Base-by-base conservation (phyloP, 2,329 filamentous ascomycete species). In the Xylaria sp. region DNA sequence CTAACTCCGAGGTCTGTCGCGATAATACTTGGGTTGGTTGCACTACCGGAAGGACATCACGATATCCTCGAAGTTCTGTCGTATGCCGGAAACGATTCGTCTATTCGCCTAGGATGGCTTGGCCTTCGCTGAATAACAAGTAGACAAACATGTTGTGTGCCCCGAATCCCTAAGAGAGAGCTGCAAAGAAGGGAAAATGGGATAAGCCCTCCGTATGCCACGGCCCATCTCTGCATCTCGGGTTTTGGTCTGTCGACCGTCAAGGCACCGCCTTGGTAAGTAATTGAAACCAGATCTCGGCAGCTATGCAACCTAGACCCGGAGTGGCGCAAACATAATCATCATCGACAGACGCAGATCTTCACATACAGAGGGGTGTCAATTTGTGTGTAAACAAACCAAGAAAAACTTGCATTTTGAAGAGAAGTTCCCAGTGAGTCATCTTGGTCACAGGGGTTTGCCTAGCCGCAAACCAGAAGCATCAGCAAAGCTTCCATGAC, bases 1-100 rank as follows among this genome's bases (percentile, higher is more conserved):
- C 61, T 61, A 69, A 58, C 63, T 64, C 62, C 59, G 66, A 69
- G 12, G 25, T 61, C 28, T 66, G 59, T 69, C 59, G 58, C 69
- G 66, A 69, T 66, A 71, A 71, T 63, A 48, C 58, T 12, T 48
- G 63, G 63, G 23, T 55, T 58, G 20, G 41, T n/a, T 46, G 66
- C 62, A 37, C 39, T 46, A 69, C 69, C 63, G 55, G 63, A 66
- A 55, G 51, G 56, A 28, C 44, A 60, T 48, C 23, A 44, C 31
- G 55, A 51, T 66, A 52, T 58, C 39, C 55, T 61, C 50, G 50
- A 66, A 25, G 12, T 60, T 66, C 66, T 69, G 59, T 50, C 28
- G 59, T 64, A 44, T 59, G 34, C 56, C 31, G 57, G 37, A 18
- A 34, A 62, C 55, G 25, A 58, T 48, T 51, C n/a, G 56, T 56